Percentiles rank a stretch among this genome's conserved stretches.
Conservation (phyloP, 2,329 filamentous ascomycete genomes). For the Xylaria sp. region DNA sequence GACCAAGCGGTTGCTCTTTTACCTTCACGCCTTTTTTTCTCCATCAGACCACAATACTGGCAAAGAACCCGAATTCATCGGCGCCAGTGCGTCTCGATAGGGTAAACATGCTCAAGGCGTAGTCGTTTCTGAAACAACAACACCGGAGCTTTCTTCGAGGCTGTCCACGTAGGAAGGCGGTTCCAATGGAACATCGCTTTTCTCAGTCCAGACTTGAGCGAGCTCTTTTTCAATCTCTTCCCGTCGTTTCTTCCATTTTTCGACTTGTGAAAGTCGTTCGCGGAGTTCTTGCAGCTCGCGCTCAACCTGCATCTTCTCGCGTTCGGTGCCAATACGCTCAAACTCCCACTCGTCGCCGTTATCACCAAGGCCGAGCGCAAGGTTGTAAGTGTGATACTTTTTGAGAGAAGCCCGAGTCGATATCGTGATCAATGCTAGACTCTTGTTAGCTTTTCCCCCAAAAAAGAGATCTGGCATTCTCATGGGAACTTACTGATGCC, state of each 20-base stretch:
- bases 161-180: slow-evolving; percentile 41
- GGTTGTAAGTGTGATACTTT: slow-evolving; percentile 89
- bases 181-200: slow-evolving; percentile 41
- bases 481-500: slow-evolving; percentile 68
- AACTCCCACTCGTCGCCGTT: slow-evolving; percentile 86
- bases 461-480: not conserved
- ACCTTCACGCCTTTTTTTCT: not conserved
- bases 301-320: slow-evolving; percentile 89
- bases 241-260: slow-evolving; percentile 72
- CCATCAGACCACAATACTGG: no score
- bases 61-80: not conserved
- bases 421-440: slow-evolving; percentile 81
- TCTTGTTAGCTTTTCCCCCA: not conserved
- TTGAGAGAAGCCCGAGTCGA: slow-evolving; percentile 91
- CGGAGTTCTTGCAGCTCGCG: slow-evolving; percentile 81
- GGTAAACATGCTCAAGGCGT: not conserved
- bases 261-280: slow-evolving; percentile 73
- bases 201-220: slow-evolving; percentile 55
- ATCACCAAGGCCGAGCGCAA: slow-evolving; percentile 75
- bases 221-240: slow-evolving; percentile 81
- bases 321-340: slow-evolving; percentile 86
- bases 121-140: not conserved
- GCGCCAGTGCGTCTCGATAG: not conserved
- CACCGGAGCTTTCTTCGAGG: slow-evolving; percentile 4
- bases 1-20: not conserved